Base-by-base conservation (phyloP, 768 basidiomycete species). In the Agrocybe chaxingu region DNA sequence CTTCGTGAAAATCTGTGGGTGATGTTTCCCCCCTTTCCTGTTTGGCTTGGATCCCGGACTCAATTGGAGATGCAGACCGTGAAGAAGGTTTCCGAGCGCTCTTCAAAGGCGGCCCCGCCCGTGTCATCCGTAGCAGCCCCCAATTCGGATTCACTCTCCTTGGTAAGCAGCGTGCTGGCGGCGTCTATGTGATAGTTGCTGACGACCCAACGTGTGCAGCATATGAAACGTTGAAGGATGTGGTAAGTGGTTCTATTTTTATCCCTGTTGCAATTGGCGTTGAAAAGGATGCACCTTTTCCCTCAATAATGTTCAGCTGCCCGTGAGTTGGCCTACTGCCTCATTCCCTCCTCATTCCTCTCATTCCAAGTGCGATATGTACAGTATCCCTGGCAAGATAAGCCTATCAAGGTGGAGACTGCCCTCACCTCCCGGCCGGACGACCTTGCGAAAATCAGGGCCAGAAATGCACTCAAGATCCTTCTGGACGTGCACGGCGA, bases 91-190 rank as follows among this genome's bases (percentile, higher is more conserved):
- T 89, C 71, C 76, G 74, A 18, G 95, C 94, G 13, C 70, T 97
- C 48, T 97, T 89, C 80, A 96, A 96, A 62, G 93, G 94, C 44
- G 92, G 93, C 18, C 82, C 85, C 9, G 93, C 94, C 41, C 88
- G 94, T 45, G 75, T 95, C 40, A 72, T 94, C 52, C 83, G 94
- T 55, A 90, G 87, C 69, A 93, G 92, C 63, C 87, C 89, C 54
- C 89, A 98, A 66, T 98, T 99, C 66, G 95, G 92, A 45, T 97
- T 95, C 63, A 95, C 92, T 10, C 74, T 95, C 12, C 82, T 94
- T 57, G 89, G 66, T 69, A 57, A 60, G 68, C 58, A 47, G 49
- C 30, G 50, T 43, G 44, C 29, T 16, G 38, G 43, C 45, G 16
- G 34, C 32, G 31, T 43, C 31, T 49, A 37, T 45, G 44, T n/a